These are phyloP conservation scores for Penicillium coffeae DNA, from an alignment of 495 filamentous ascomycete genomes.

Conservation along the genomic window DNA sequence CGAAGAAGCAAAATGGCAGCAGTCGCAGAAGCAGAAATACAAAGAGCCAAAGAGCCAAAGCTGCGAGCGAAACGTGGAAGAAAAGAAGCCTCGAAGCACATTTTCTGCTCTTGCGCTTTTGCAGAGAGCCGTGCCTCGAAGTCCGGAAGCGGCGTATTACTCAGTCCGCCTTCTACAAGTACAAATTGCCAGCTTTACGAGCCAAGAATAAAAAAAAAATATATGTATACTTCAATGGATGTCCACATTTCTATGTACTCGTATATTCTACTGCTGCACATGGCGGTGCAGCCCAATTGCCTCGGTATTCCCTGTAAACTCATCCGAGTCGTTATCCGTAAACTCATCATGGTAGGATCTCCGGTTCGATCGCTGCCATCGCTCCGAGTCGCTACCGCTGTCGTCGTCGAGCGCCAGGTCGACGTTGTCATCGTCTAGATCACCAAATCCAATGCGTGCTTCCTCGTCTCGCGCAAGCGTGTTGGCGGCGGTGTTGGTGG, in stretches of 20 bases:
- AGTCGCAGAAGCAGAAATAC: slow-evolving; percentile 4
- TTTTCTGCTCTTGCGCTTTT: too few species aligned
- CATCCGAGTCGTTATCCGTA: slow-evolving; percentile 52
- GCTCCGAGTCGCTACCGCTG: slow-evolving; percentile 29
- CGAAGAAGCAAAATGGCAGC: background rate
- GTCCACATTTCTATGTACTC: background rate
- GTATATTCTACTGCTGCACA: slow-evolving; percentile 17
- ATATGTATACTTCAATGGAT: background rate
- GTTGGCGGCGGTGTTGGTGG: slow-evolving; percentile 39
- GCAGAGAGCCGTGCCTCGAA: slow-evolving; percentile 18
- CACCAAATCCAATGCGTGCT: slow-evolving; percentile 44
- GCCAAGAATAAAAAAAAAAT: too few species aligned
- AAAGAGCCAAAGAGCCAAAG: too few species aligned
- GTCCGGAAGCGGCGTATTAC: slow-evolving; percentile 24
- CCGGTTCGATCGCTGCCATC: slow-evolving; percentile 20
- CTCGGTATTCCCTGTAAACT: slow-evolving; percentile 39
- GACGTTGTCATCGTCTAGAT: slow-evolving; percentile 40
- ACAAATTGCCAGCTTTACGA: background rate
- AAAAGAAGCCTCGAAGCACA: too few species aligned
- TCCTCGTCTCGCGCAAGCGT: slow-evolving; percentile 48
- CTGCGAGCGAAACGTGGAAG: too few species aligned
- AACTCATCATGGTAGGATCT: slow-evolving; percentile 49
- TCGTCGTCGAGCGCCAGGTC: slow-evolving; percentile 41
- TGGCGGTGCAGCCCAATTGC: slow-evolving; percentile 48
- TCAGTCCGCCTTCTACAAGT: slow-evolving; percentile 17